Conservation (phyloP, 768 basidiomycete species). For the Boletus pseudo-olivaceus region DNA sequence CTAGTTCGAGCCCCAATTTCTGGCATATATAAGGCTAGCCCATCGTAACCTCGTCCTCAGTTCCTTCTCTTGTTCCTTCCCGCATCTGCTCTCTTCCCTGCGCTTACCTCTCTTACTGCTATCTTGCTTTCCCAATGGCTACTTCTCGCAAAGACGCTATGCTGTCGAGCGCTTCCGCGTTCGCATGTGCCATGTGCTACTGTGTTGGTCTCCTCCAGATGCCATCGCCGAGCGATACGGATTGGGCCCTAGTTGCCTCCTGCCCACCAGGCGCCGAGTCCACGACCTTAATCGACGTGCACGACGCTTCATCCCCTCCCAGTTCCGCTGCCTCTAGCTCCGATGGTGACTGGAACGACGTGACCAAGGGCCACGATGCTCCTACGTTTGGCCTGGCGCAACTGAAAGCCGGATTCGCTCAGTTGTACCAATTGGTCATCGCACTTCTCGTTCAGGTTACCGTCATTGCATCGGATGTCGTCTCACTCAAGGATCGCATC, state of each 20-base stretch:
- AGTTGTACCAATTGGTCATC: constrained; percentile 6
- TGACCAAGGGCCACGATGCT: neutral
- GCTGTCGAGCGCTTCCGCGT: neutral
- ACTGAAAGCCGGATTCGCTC: neutral
- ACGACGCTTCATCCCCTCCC: neutral
- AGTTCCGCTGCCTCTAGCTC: neutral
- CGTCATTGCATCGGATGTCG: constrained; percentile 9
- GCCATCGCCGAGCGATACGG: neutral
- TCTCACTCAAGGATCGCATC: constrained; percentile 18
- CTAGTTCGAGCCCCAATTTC: neutral
- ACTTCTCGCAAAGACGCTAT: neutral
- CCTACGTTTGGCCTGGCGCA: constrained; percentile 1
- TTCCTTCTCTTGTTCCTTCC: neutral
- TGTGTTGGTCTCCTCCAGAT: neutral
- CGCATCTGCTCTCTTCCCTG: neutral
- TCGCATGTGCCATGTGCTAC: neutral
- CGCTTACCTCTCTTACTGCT: neutral
- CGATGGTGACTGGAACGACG: neutral
- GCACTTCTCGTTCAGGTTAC: constrained; percentile 2
- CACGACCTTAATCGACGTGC: neutral
- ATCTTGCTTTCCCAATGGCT: constrained; percentile 7
- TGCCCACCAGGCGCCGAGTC: neutral
- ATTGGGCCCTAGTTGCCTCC: neutral
- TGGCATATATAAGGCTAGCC: constrained; percentile 6
- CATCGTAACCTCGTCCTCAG: neutral